Percentiles rank a stretch among this genome's conserved stretches.
These are phyloP conservation scores for Luvunga scandens DNA, from an alignment of 345 rosid species.

Conservation along the genomic window DNA sequence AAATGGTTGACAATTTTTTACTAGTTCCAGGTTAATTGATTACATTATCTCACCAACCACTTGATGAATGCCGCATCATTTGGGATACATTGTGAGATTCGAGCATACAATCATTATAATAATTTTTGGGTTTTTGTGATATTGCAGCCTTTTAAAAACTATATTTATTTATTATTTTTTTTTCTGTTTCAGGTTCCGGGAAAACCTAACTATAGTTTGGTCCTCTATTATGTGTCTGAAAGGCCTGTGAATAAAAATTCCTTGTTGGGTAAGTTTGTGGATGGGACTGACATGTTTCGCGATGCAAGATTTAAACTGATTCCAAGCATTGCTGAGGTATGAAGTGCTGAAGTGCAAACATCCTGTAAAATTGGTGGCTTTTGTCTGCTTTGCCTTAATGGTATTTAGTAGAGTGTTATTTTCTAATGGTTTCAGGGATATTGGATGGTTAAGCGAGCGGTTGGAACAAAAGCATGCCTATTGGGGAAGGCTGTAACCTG, in stretches of 20 bases:
- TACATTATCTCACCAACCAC: no score
- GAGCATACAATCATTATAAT: neutral
- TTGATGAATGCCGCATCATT: no score
- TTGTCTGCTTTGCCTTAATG: conserved; percentile 7
- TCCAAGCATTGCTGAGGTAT: conserved; percentile 91
- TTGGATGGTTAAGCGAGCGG: conserved; percentile 99
- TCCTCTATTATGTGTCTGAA: conserved; percentile 80
- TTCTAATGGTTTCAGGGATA: conserved; percentile 61
- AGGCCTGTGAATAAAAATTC: conserved; percentile 77
- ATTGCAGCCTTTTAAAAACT: conserved; percentile 7
- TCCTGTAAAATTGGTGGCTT: neutral
- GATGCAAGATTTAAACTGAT: conserved; percentile 90
- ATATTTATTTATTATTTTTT: neutral
- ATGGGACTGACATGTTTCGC: conserved; percentile 79
- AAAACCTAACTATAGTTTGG: conserved; percentile 90
- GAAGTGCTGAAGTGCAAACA: neutral
- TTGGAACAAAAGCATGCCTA: conserved; percentile 95
- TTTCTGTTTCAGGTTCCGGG: conserved; percentile 71
- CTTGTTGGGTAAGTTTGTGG: conserved; percentile 73
- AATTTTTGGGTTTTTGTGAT: neutral
- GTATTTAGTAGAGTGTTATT: neutral
- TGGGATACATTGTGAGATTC: no score
- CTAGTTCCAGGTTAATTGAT: no score
- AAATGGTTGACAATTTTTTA: no score
- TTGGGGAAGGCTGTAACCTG: conserved; percentile 98